Evolutionary conservation across 768 basidiomycete species (phyloP).

Genomic region (Leccinum obscurum): DNA sequence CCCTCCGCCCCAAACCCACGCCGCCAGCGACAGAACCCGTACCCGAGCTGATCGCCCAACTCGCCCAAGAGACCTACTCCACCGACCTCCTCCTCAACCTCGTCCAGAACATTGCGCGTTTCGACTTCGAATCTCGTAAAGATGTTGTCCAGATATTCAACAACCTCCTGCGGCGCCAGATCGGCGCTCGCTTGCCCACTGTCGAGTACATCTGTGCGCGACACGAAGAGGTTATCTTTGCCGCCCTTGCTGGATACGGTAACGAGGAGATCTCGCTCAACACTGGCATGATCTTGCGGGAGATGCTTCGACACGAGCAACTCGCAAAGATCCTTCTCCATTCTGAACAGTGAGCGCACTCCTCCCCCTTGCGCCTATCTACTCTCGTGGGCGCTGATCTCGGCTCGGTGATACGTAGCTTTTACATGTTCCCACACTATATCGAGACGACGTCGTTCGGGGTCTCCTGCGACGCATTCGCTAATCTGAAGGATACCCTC

Average conservation of each 20-base stretch:
- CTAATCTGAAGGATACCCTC: constrained; percentile 95
- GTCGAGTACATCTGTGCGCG: constrained; percentile 88
- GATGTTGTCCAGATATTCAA: constrained; percentile 88
- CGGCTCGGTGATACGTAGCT: constrained; percentile 3
- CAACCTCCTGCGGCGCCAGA: constrained; percentile 85
- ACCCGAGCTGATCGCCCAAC: constrained; percentile 89
- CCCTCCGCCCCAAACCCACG: constrained; percentile 5
- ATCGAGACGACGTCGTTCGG: constrained; percentile 98
- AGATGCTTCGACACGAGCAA: constrained; percentile 94
- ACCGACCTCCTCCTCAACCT: constrained; percentile 83
- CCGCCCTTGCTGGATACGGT: constrained; percentile 87
- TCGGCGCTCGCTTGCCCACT: constrained; percentile 93
- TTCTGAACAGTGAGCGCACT: constrained; percentile 82
- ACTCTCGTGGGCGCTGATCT: neutral
- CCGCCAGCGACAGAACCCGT: constrained; percentile 59
- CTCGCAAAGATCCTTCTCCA: constrained; percentile 87
- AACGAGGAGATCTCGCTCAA: constrained; percentile 97
- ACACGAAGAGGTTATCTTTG: constrained; percentile 75
- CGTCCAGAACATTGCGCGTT: constrained; percentile 76
- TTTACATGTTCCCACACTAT: constrained; percentile 90
- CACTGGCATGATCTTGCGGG: constrained; percentile 96
- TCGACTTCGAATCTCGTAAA: constrained; percentile 93
- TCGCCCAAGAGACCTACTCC: constrained; percentile 94
- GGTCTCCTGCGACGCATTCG: constrained; percentile 96
- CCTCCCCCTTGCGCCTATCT: neutral